Percentiles rank a stretch among this genome's conserved stretches.
Evolutionary conservation across 345 rosid genomes (phyloP).

Genomic region (Pistacia atlantica): DNA sequence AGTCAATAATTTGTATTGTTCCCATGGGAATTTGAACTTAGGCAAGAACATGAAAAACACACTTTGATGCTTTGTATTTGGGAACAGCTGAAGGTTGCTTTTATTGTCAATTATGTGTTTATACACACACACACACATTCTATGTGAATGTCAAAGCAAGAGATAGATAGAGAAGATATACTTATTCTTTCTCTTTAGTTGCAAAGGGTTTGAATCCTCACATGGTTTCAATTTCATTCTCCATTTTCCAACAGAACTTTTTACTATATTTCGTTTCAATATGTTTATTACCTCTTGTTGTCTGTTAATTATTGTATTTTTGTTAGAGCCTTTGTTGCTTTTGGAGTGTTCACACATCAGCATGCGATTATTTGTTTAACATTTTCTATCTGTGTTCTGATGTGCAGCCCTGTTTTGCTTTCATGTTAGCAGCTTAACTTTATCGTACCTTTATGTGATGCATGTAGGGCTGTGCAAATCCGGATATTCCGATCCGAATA

Average conservation of each 20-base stretch:
- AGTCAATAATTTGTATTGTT: no score
- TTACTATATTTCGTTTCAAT: neutral
- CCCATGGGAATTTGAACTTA: no score
- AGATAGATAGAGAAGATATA: neutral
- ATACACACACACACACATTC: neutral
- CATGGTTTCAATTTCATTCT: neutral
- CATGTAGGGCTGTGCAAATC: no score
- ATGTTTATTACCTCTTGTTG: neutral
- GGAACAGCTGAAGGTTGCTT: no score
- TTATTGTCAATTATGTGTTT: slow-evolving; percentile 1
- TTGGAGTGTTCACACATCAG: no score
- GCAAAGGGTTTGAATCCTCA: neutral
- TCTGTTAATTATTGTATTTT: neutral
- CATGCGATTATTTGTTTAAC: neutral
- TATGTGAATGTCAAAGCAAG: neutral
- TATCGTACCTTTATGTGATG: neutral
- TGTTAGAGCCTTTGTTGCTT: no score
- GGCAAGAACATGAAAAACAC: slow-evolving; percentile 23
- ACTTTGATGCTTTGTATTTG: no score
- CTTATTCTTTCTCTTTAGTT: neutral
- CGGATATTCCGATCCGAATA: no score
- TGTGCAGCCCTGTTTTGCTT: neutral
- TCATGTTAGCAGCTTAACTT: neutral
- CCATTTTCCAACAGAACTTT: neutral
- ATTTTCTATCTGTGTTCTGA: no score